Evolutionary conservation across 129 eudicot genomes (phyloP).

Genomic region (Flaveria linearis): DNA sequence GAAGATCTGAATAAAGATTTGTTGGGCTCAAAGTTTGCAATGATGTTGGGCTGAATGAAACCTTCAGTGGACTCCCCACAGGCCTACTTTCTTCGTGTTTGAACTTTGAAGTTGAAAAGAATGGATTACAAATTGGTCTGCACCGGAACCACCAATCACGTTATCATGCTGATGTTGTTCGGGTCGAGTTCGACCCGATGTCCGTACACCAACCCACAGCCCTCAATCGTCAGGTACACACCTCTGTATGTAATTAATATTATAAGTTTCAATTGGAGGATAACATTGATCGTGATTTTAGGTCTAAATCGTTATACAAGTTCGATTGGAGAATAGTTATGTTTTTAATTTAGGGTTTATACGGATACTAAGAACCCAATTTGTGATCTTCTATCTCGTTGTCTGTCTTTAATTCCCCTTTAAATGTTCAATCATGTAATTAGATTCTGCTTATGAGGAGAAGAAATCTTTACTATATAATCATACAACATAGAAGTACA

Average conservation of each 20-base stretch:
- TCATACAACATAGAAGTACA: conserved; percentile 17
- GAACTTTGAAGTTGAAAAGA: conserved; percentile 11
- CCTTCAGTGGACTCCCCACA: too few relatives aligned
- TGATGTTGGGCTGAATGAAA: neutral
- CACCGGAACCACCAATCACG: conserved; percentile 72
- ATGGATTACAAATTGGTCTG: conserved; percentile 68
- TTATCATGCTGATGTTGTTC: conserved; percentile 52
- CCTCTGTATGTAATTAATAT: neutral
- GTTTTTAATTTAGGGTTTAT: neutral
- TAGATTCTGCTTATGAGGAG: too few relatives aligned
- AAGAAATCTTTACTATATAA: conserved; percentile 42
- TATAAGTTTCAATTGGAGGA: neutral
- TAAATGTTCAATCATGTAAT: too few relatives aligned
- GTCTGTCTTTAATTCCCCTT: too few relatives aligned
- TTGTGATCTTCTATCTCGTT: neutral
- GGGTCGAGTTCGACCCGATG: conserved; percentile 80
- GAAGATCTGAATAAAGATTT: neutral
- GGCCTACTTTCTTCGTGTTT: too few relatives aligned
- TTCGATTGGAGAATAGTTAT: conserved; percentile 6
- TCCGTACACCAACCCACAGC: conserved; percentile 59
- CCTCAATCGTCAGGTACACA: conserved; percentile 83
- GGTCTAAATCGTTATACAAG: neutral
- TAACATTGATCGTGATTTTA: neutral
- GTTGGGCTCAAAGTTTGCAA: neutral
- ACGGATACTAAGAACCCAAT: neutral